phyloP scores from a whole-genome alignment of 768 basidiomycete genomes.

The Kwoniella europaea region DNA sequence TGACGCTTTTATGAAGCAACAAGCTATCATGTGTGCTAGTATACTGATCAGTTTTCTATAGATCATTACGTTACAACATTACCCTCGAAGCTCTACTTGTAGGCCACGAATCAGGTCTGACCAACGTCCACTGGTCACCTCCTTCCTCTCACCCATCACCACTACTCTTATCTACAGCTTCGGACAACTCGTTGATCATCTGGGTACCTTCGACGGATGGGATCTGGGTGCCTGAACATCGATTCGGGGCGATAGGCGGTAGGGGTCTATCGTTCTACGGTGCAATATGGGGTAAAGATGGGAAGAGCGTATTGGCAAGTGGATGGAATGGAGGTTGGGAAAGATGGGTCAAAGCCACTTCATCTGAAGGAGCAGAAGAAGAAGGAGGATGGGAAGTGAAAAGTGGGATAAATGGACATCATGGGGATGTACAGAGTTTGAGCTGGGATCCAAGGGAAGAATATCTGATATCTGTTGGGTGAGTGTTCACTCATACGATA shows the following conservation, averaged over 20 bases:
- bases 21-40: not conserved
- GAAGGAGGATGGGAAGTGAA: slow-evolving; percentile 69
- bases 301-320: slow-evolving; percentile 74
- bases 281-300: slow-evolving; percentile 74
- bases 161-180: slow-evolving; percentile 84
- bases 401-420: slow-evolving; percentile 85
- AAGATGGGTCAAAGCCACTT: slow-evolving; percentile 67
- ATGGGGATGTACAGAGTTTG: slow-evolving; percentile 75
- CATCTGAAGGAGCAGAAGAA: slow-evolving; percentile 56
- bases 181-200: slow-evolving; percentile 91
- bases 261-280: slow-evolving; percentile 91
- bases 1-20: slow-evolving; percentile 1
- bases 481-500: slow-evolving; percentile 37
- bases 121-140: slow-evolving; percentile 83
- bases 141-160: slow-evolving; percentile 31
- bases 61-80: slow-evolving; percentile 66
- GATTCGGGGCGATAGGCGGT: slow-evolving; percentile 91
- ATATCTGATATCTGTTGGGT: slow-evolving; percentile 87
- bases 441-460: slow-evolving; percentile 86
- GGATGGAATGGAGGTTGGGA: slow-evolving; percentile 97
- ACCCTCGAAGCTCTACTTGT: slow-evolving; percentile 92
- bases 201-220: slow-evolving; percentile 77
- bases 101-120: slow-evolving; percentile 94
- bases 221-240: slow-evolving; percentile 86
- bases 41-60: slow-evolving; percentile 47